These are phyloP conservation scores for Scytalidium sp. DNA, from an alignment of 2,329 filamentous ascomycete species.

Conservation along the genomic window DNA sequence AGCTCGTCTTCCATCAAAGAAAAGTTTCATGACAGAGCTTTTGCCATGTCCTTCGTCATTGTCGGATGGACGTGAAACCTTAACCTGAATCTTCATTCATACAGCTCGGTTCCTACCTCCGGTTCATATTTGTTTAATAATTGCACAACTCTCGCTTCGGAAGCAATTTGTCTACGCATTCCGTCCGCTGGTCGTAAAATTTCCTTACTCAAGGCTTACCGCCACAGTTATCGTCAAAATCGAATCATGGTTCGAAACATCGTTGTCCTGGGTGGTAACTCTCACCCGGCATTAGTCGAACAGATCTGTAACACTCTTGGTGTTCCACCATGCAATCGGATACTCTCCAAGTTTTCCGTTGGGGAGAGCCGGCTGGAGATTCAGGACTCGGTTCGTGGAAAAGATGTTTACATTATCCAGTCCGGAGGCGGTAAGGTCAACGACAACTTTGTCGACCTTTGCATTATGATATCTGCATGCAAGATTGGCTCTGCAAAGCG, in stretches of 20 bases:
- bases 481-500: constrained; percentile 88
- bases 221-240: constrained; percentile 3
- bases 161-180: constrained; percentile 1
- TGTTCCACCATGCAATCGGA: constrained; percentile 78
- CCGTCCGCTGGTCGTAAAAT: background rate
- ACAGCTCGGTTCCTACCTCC: background rate
- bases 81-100: constrained; percentile 3
- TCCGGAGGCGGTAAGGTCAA: constrained; percentile 91
- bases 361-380: constrained; percentile 96
- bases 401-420: constrained; percentile 99
- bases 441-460: constrained; percentile 92
- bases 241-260: constrained; percentile 87
- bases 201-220: constrained; percentile 2
- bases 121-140: background rate
- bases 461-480: constrained; percentile 98
- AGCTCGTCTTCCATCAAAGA: background rate
- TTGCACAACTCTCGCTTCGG: constrained; percentile 1
- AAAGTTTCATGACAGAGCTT: background rate
- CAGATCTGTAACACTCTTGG: constrained; percentile 86
- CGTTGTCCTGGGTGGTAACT: constrained; percentile 88
- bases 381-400: constrained; percentile 91
- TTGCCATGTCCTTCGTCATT: background rate
- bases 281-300: constrained; percentile 83
- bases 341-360: constrained; percentile 88
- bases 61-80: background rate